Base-by-base conservation (phyloP, 2,329 filamentous ascomycete species). In the Xylariales sp. region DNA sequence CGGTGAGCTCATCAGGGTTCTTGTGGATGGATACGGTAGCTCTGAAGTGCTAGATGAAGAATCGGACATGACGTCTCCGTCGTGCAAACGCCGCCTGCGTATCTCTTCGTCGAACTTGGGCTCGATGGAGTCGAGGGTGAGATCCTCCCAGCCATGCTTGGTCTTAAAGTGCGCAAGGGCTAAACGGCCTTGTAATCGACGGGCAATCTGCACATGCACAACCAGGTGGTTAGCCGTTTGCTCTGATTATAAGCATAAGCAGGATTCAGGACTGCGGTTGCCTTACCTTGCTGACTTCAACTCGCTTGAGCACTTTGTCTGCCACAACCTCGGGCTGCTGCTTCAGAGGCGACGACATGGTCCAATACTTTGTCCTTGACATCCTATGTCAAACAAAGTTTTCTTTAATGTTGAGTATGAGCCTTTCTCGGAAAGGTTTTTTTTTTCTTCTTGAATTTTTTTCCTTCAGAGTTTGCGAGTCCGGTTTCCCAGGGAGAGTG, bases 101-200 rank as follows among this genome's bases (percentile, higher is more conserved):
- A 90, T 73, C 57, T 89, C 78, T n/a, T n/a, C n/a, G 57, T 91
- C 84, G 46, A 91, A 70, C 59, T 83, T 85, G 36, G 88, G 88
- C 65, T 95, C 88, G 65, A 95, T 88, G 44, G 74, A 82, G 59
- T 89, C 87, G 55, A 94, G 78, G 46, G 85, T 87, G 59, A 95
- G 76, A 62, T 93, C 87, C 65, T 96, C 85, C 83, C 89, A 94
- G 60, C 90, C 90, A 68, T 95, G 85, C 66, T 94, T 89, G 50
- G 93, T 89, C 69, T 97, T 97, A 76, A 96, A 93, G 64, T 94
- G 93, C 59, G 93, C 93, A 47, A 97, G 80, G 42, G 93, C 91
- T 43, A 98, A 81, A 47, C 91, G 88, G 69, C 95, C 89, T 67
- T 97, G 89, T 39, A 98, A 74, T 56, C 85, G 86, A 60, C 91